Base-by-base conservation (phyloP, 192 early-diverging fungal genomes). In the Umbelopsis vinacea region DNA sequence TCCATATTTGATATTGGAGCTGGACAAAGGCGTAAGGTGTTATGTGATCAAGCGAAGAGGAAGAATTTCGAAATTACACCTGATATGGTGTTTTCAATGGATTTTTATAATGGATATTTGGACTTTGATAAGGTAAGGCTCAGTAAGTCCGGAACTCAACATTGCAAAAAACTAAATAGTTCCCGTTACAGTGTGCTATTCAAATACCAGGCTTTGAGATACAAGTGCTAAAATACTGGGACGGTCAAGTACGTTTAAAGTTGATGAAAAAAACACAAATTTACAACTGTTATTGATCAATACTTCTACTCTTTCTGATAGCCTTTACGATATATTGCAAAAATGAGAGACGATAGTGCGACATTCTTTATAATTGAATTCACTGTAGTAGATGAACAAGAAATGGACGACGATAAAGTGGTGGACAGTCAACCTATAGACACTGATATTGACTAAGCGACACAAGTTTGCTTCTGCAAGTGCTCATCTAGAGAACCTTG, bases 291-390 rank as follows among this genome's bases (percentile, higher is more conserved):
- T 72, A 24, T 71, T 29, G 29, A 29, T 29, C 29, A 29, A 29
- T n/a, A n/a, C n/a, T n/a, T n/a, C n/a, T n/a, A n/a, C 29, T 29
- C 29, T 69, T 46, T 82, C 67, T 74, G 79, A 38, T 86, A 95
- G 82, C 93, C 93, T 46, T 73, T 94, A 67, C 87, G 90, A 9
- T 85, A 91, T 66, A 82, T 95, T 21, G 83, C 87, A 72, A 95
- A 95, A 75, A 81, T 87, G 19, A 71, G 82, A 45, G 83, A 87
- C 35, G 84, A 83, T 35, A 82, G 85, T 17, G 72, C 82, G 0
- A 80, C 83, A 15, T 95, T 93, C 71, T 89, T 91, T 80, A 85
- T 92, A 8, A 72, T 93, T 46, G 86, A 92, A 76, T 93, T 93
- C 68, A 76, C 82, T 46, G 67, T 91, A 43, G 52, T 82, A 0